These are phyloP conservation scores for Globisporangium irregulare DNA, from an alignment of 352 stramenopile species.

Conservation along the genomic window DNA sequence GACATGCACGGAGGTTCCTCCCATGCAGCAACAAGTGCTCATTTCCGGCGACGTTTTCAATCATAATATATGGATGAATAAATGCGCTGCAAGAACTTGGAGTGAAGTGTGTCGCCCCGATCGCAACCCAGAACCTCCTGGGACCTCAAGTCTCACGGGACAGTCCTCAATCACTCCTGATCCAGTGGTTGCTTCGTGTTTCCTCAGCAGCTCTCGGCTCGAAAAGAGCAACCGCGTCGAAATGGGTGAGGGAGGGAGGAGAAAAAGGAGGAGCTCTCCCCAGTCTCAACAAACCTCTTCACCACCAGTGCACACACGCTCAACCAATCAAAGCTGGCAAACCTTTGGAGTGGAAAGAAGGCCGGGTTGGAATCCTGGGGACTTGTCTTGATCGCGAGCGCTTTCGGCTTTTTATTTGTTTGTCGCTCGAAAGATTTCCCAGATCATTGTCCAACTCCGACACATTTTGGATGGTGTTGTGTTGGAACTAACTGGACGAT, in stretches of 20 bases:
- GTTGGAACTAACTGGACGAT: not conserved
- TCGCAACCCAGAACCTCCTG: not conserved
- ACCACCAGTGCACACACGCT: not conserved
- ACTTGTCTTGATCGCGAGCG: too few species aligned
- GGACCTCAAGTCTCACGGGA: not conserved
- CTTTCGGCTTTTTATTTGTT: too few species aligned
- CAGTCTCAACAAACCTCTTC: not conserved
- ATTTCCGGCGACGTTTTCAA: too few species aligned
- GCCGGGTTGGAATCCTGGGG: not conserved
- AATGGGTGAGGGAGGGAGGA: not conserved
- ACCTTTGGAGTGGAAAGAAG: not conserved
- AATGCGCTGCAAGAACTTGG: not conserved
- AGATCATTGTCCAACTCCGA: too few species aligned
- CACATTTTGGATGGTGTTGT: too few species aligned
- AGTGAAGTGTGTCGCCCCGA: not conserved
- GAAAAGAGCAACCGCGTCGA: conserved; percentile 1
- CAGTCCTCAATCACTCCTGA: not conserved
- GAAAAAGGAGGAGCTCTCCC: conserved; percentile 1
- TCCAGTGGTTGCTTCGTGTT: not conserved
- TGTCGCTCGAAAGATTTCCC: too few species aligned
- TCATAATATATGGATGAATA: too few species aligned
- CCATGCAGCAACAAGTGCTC: too few species aligned
- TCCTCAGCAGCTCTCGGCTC: not conserved
- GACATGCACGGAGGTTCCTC: not conserved
- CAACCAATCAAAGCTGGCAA: not conserved